Base-by-base conservation (phyloP, 495 filamentous ascomycete genomes). In the Haplographium delicatum region DNA sequence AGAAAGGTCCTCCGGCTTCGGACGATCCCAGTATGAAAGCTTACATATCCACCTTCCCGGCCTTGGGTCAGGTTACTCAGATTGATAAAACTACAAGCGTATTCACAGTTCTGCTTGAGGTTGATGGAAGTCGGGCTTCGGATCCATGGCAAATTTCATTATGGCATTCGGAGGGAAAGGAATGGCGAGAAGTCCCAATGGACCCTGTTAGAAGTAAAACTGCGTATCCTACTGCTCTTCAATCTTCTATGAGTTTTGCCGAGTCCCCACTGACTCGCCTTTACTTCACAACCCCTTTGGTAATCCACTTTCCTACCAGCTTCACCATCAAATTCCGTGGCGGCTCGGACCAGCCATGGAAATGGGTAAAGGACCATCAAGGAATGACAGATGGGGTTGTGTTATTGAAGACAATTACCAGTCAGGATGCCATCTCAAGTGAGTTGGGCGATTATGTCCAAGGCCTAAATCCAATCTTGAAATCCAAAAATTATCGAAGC, bases 301-400 rank as follows among this genome's bases (percentile, higher is more conserved):
- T 68, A 15, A 59, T 69, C 2, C 62, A 44, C 44, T 67, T 68
- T 0, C 67, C 72, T 45, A 61, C 82, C 1, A 72, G 68, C 13
- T 96, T 96, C 57, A 95, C 90, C 0, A 59, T 91, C 40, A 88
- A 87, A 45, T 91, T 83, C 58, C 80, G 88, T 7, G 71, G 72
- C 10, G 60, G 64, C 2, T 61, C 69, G 7, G 66, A 68, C 44
- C 44, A 80, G 60, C 53, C 66, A 1, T 95, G 90, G 89, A 81
- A 74, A 47, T 96, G 90, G 90, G 76, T 75, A 10, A 82, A 83
- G 48, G 78, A 88, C 47, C 71, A 79, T 39, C 76, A 76, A 42
- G 71, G 72, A 4, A 54, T 75, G 1, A 65, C 63, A 15, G 83
- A 93, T 58, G 88, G 88, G 4, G 69, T 81, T 26, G 61, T 91